Evolutionary conservation across 2,329 filamentous ascomycete genomes (phyloP).

Genomic region (Cladophialophora exuberans): DNA sequence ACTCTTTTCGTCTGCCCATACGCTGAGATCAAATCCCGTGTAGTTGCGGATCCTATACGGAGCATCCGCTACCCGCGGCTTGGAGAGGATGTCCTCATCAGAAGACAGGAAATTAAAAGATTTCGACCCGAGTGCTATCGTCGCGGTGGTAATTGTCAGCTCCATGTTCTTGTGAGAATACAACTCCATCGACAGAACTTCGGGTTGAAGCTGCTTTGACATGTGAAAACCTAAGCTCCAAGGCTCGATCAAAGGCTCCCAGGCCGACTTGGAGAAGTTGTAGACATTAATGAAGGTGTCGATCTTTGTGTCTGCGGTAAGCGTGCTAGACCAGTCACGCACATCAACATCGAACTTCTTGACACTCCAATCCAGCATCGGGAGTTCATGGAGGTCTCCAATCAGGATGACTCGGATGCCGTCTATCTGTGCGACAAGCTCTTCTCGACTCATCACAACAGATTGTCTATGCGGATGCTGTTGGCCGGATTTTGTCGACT

Average conservation of each 20-base stretch:
- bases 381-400: slow-evolving; percentile 92
- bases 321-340: slow-evolving; percentile 84
- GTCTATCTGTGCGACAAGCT: slow-evolving; percentile 82
- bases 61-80: slow-evolving; percentile 86
- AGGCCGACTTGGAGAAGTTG: slow-evolving; percentile 98
- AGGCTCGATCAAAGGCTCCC: slow-evolving; percentile 94
- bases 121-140: slow-evolving; percentile 90
- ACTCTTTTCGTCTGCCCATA: slow-evolving; percentile 79
- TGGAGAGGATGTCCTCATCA: slow-evolving; percentile 89
- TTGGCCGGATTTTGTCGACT: slow-evolving; percentile 38
- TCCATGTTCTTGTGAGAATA: slow-evolving; percentile 90
- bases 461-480: slow-evolving; percentile 48
- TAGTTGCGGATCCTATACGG: slow-evolving; percentile 95
- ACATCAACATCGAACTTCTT: slow-evolving; percentile 85
- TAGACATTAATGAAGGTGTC: slow-evolving; percentile 96
- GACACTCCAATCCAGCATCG: slow-evolving; percentile 89
- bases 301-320: slow-evolving; percentile 86
- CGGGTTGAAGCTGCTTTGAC: slow-evolving; percentile 73
- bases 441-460: slow-evolving; percentile 68
- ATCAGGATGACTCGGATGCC: slow-evolving; percentile 92
- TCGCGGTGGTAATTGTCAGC: slow-evolving; percentile 87
- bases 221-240: slow-evolving; percentile 95
- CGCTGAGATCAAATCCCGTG: slow-evolving; percentile 85
- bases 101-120: slow-evolving; percentile 87
- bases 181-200: slow-evolving; percentile 79